A percentile compares a stretch with the other conserved stretches of the same genome.
These are phyloP conservation scores for Penicillium roqueforti DNA, from an alignment of 495 filamentous ascomycete genomes.

Conservation along the genomic window DNA sequence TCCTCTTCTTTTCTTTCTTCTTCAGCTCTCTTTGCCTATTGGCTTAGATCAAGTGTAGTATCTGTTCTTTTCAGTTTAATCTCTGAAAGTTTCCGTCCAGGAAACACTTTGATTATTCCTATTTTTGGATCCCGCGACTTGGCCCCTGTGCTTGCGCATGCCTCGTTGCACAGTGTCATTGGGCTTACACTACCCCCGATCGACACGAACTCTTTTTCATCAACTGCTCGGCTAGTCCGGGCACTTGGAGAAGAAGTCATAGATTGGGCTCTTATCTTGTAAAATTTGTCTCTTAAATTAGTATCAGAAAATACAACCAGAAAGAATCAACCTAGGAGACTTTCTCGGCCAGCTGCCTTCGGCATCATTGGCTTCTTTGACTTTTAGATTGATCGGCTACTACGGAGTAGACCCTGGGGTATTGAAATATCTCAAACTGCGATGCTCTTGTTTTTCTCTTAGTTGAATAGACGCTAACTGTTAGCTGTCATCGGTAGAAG, in stretches of 20 bases:
- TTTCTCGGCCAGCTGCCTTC: no score
- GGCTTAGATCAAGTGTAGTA: conserved; percentile 97
- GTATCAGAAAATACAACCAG: no score
- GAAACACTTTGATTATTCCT: conserved; percentile 77
- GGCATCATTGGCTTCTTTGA: no score
- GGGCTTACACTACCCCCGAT: conserved; percentile 85
- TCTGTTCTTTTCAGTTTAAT: conserved; percentile 99
- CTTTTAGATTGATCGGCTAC: no score
- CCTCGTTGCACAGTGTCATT: conserved; percentile 69
- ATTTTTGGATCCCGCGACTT: conserved; percentile 61
- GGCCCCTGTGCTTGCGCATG: conserved; percentile 84
- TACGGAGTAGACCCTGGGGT: no score
- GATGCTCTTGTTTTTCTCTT: no score
- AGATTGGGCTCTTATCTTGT: no score
- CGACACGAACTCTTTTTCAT: conserved; percentile 76
- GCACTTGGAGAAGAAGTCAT: conserved; percentile 64
- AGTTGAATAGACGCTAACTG: no score
- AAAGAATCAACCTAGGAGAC: no score
- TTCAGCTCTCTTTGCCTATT: conserved; percentile 57
- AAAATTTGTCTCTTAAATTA: no score
- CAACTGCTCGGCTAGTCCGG: conserved; percentile 53
- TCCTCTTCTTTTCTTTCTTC: conserved; percentile 47
- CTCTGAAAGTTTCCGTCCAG: conserved; percentile 64
- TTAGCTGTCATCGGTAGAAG: no score
- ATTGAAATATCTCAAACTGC: no score